Percentiles rank a stretch among this genome's conserved stretches.
Evolutionary conservation across 768 basidiomycete species (phyloP).

Genomic region (Pulveroboletus frians): DNA sequence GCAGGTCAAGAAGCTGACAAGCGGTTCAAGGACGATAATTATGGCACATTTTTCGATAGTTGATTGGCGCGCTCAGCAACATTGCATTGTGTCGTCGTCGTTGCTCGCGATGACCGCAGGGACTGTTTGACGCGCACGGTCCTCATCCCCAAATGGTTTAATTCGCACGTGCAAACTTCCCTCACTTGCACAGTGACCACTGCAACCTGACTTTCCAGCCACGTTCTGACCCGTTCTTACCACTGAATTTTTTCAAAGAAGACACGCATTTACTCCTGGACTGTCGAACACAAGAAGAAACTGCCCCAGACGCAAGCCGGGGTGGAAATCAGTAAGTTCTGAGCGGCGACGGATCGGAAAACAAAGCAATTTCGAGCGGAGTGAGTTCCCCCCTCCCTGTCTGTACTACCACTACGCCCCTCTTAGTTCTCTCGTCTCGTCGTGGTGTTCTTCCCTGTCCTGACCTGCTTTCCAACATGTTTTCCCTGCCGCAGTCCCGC

Average conservation of each 20-base stretch:
- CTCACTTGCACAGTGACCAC: conserved; percentile 27
- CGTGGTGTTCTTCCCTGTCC: conserved; percentile 1
- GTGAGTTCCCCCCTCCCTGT: conserved; percentile 22
- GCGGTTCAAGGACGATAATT: conserved; percentile 16
- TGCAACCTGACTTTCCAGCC: conserved; percentile 11
- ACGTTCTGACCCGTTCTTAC: conserved; percentile 2
- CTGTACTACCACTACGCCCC: neutral
- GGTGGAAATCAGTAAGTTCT: conserved; percentile 23
- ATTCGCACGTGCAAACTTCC: conserved; percentile 31
- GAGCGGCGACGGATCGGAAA: conserved; percentile 37
- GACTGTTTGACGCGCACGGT: conserved; percentile 21
- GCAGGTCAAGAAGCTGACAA: conserved; percentile 15
- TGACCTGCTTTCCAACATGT: conserved; percentile 20
- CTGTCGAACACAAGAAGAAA: conserved; percentile 10
- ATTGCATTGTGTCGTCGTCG: conserved; percentile 17
- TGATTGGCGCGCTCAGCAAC: neutral
- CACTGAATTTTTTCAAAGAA: conserved; percentile 9
- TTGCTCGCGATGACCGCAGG: conserved; percentile 12
- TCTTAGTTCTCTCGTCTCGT: conserved; percentile 3
- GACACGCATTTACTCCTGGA: conserved; percentile 1
- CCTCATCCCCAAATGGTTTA: conserved; percentile 24
- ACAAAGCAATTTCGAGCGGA: conserved; percentile 34
- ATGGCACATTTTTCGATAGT: conserved; percentile 19
- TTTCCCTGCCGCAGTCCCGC: conserved; percentile 15
- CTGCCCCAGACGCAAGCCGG: conserved; percentile 8